Evolutionary conservation across 2,329 filamentous ascomycete species (phyloP).

Genomic region (Colletotrichum melonis): DNA sequence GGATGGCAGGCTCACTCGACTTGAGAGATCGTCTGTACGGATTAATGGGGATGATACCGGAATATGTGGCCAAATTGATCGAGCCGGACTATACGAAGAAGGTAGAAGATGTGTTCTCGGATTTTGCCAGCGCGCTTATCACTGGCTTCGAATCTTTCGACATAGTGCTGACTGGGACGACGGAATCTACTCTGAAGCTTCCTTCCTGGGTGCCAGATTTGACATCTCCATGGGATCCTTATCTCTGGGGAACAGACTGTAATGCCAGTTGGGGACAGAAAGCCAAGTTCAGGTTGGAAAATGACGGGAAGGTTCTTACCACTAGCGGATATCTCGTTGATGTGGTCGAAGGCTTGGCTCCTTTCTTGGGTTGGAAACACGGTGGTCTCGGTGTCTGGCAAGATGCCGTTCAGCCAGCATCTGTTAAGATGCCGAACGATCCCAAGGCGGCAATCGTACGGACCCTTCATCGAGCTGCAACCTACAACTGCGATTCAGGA

Average conservation of each 20-base stretch:
- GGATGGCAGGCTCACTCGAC: slow-evolving; percentile 22
- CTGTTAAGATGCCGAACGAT: background rate
- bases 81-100: slow-evolving; percentile 20
- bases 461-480: slow-evolving; percentile 13
- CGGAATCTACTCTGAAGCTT: slow-evolving; percentile 8
- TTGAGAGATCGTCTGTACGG: slow-evolving; percentile 21
- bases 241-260: slow-evolving; percentile 24
- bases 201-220: slow-evolving; percentile 25
- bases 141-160: slow-evolving; percentile 20
- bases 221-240: slow-evolving; percentile 23
- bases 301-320: background rate
- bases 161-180: slow-evolving; percentile 17
- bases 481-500: background rate
- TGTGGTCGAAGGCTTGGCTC: slow-evolving; percentile 9
- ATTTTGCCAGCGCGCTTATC: slow-evolving; percentile 18
- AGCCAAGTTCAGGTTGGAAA: background rate
- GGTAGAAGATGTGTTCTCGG: slow-evolving; percentile 14
- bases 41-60: slow-evolving; percentile 22
- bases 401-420: background rate
- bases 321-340: slow-evolving; percentile 17
- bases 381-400: slow-evolving; percentile 9
- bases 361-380: slow-evolving; percentile 14
- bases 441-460: slow-evolving; percentile 10
- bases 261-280: slow-evolving; percentile 25
- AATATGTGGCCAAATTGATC: slow-evolving; percentile 15